These are phyloP conservation scores for Cerioporus squamosus DNA, from an alignment of 1,284 basidiomycete genomes.

Conservation along the genomic window DNA sequence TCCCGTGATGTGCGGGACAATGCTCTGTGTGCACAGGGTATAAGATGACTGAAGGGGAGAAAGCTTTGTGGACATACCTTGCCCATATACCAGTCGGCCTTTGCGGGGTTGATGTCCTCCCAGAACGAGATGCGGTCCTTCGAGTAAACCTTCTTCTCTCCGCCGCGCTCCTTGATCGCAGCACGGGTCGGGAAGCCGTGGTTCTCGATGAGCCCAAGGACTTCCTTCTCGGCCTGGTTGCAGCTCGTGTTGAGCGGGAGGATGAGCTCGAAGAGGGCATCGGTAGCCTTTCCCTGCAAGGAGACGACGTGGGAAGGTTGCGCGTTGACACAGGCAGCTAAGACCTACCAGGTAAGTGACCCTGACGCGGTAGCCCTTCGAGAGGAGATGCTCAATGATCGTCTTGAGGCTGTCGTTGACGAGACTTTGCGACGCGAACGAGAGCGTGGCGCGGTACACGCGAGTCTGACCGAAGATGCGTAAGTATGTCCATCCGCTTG, in stretches of 20 bases:
- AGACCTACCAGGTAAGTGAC: slow-evolving; percentile 8
- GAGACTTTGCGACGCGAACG: slow-evolving; percentile 3
- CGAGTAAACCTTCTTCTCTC: background rate
- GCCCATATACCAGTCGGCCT: slow-evolving; percentile 7
- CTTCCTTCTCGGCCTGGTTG: slow-evolving; percentile 15
- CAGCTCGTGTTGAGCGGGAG: slow-evolving; percentile 9
- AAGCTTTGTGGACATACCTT: slow-evolving; percentile 2
- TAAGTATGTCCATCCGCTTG: too few species aligned
- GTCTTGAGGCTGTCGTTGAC: slow-evolving; percentile 5
- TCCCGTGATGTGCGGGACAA: too few species aligned
- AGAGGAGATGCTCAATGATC: slow-evolving; percentile 2
- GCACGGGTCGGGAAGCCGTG: background rate
- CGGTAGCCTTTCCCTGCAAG: slow-evolving; percentile 6
- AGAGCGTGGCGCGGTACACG: slow-evolving; percentile 9
- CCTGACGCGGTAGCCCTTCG: slow-evolving; percentile 8
- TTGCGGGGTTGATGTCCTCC: slow-evolving; percentile 15
- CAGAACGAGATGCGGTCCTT: slow-evolving; percentile 6
- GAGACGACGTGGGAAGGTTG: too few species aligned
- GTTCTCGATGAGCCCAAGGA: slow-evolving; percentile 5
- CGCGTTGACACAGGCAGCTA: too few species aligned
- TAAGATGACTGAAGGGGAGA: background rate
- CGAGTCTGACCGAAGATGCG: background rate
- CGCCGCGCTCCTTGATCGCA: slow-evolving; percentile 5
- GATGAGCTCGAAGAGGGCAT: slow-evolving; percentile 3
- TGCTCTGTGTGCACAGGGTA: too few species aligned